Evolutionary conservation across 2,329 filamentous ascomycete species (phyloP).

Genomic region (Xylaria sp.): DNA sequence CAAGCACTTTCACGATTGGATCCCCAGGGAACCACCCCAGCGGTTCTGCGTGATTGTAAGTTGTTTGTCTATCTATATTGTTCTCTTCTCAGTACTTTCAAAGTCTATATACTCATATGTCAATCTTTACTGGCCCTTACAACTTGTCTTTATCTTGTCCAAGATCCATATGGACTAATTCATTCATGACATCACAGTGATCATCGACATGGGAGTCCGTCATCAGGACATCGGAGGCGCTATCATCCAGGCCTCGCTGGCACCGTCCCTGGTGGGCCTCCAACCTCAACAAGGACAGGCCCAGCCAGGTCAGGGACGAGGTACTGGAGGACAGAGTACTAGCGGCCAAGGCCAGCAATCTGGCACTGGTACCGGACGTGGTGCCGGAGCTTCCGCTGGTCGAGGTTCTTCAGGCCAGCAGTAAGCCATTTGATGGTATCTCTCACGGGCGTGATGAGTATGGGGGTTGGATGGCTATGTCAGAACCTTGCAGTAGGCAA

Average conservation of each 20-base stretch:
- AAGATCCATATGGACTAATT: background rate
- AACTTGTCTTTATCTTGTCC: background rate
- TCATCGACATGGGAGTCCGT: background rate
- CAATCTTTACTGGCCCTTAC: background rate
- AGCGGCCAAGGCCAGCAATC: background rate
- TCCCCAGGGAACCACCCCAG: background rate
- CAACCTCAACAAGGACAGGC: background rate
- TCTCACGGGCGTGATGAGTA: background rate
- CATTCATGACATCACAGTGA: background rate
- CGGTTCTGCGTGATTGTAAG: constrained; percentile 3
- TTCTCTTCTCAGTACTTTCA: background rate
- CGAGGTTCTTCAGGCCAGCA: constrained; percentile 6
- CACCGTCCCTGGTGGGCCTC: background rate
- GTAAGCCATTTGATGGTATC: background rate
- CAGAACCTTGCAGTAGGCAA: too few species aligned
- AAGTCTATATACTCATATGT: background rate
- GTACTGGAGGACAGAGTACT: background rate
- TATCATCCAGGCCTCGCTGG: background rate
- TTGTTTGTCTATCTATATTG: background rate
- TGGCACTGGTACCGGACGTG: background rate
- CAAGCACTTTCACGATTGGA: background rate
- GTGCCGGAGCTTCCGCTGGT: background rate
- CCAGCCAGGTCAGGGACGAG: background rate
- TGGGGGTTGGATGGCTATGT: background rate
- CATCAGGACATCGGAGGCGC: background rate